Evolutionary conservation across 2,329 filamentous ascomycete species (phyloP).

Genomic region (Nakataea oryzae): DNA sequence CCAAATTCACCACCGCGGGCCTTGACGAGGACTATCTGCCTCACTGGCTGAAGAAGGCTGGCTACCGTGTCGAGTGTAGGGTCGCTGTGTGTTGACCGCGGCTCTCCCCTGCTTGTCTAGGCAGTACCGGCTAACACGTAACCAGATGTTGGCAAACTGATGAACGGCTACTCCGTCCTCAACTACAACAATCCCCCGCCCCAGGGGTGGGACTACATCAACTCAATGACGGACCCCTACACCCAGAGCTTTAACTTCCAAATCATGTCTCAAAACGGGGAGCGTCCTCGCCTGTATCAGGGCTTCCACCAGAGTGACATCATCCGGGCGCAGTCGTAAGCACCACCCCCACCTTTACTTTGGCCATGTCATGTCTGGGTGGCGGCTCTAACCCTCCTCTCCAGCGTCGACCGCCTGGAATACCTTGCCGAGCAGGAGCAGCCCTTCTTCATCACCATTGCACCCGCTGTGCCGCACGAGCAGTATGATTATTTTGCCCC

Average conservation of each 20-base stretch:
- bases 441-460: constrained; percentile 13
- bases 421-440: constrained; percentile 7
- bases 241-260: constrained; percentile 15
- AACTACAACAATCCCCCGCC: constrained; percentile 23
- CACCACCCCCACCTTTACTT: neutral
- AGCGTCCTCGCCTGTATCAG: constrained; percentile 41
- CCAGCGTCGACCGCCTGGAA: constrained; percentile 9
- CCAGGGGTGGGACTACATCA: constrained; percentile 16
- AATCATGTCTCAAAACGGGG: constrained; percentile 19
- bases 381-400: neutral
- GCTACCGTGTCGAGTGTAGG: constrained; percentile 31
- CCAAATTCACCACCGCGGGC: constrained; percentile 29
- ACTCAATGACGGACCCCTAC: constrained; percentile 15
- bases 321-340: constrained; percentile 29
- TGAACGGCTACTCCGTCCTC: constrained; percentile 27
- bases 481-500: neutral
- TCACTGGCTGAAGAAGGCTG: constrained; percentile 29
- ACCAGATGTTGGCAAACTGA: constrained; percentile 26
- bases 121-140: neutral
- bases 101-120: neutral
- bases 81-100: neutral
- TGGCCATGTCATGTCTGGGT: neutral
- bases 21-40: constrained; percentile 31
- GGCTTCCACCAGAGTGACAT: constrained; percentile 46
- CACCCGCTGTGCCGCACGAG: constrained; percentile 11